A percentile compares a stretch with the other conserved stretches of the same genome.
phyloP scores from a whole-genome alignment of 306 rosid species.

The Crotalaria pallida region DNA sequence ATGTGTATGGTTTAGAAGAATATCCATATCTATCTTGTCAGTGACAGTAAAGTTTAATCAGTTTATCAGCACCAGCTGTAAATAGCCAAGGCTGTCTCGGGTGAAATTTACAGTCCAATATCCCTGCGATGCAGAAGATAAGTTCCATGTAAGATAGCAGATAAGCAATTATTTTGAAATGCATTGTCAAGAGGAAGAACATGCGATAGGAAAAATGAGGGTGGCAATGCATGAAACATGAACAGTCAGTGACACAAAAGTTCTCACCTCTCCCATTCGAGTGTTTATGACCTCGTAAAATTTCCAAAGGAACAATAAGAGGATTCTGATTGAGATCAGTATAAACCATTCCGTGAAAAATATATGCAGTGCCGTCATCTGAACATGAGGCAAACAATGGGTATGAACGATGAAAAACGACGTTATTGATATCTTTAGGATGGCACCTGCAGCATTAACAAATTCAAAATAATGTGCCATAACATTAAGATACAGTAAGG shows the following conservation, averaged over 20 bases:
- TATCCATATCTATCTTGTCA: slow-evolving; percentile 28
- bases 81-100: slow-evolving; percentile 93
- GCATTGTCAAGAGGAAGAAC: background rate
- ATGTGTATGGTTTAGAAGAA: slow-evolving; percentile 40
- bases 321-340: slow-evolving; percentile 88
- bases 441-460: slow-evolving; percentile 61
- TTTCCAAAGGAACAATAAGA: slow-evolving; percentile 78
- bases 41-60: slow-evolving; percentile 70
- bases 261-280: too few relatives aligned
- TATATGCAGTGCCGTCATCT: slow-evolving; percentile 78
- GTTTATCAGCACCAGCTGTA: slow-evolving; percentile 82
- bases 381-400: slow-evolving; percentile 88
- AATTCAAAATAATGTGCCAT: background rate
- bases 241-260: too few relatives aligned
- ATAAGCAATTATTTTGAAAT: background rate
- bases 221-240: too few relatives aligned
- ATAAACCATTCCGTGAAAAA: slow-evolving; percentile 92
- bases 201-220: too few relatives aligned
- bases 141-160: background rate
- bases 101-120: slow-evolving; percentile 90
- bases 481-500: background rate
- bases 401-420: slow-evolving; percentile 61
- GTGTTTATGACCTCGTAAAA: slow-evolving; percentile 61
- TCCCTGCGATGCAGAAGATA: slow-evolving; percentile 53
- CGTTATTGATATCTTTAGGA: slow-evolving; percentile 79